Base-by-base conservation (phyloP, 305 asterid species). In the Fraxinus angustifolia region DNA sequence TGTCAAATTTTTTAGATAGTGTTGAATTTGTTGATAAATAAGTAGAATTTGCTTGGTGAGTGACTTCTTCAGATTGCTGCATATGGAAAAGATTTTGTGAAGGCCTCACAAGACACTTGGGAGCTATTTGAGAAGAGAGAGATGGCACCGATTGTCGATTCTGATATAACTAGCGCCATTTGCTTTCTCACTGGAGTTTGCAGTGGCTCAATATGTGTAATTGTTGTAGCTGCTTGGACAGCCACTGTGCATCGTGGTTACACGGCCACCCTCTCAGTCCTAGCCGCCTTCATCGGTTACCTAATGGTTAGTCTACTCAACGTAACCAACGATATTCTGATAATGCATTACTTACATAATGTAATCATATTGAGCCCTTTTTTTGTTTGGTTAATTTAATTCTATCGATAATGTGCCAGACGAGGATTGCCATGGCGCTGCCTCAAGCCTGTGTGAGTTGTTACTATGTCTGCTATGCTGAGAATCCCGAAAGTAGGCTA, bases 401-500 rank as follows among this genome's bases (percentile, higher is more conserved):
- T 28, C 28, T 36, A 78, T 65, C 75, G 45, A 5, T 80, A 33
- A 45, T 73, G 10, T 76, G 85, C 77, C 90, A 93, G 99, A 95
- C 98, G 17, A 91, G 98, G 91, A 95, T 95, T 77, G 98, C 98
- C 7, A 95, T 95, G 99, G 98, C 97, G 65, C 36, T 95, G 84
- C 98, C 99, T 38, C 99, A 93, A 4, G 97, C 99, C 8, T 93
- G 99, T 83, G 98, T 95, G 79, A 84, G 97, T 75, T 92, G 96
- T 84, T 95, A 92, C 93, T 95, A 93, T 73, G 99, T 93, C 0
- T 95, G 98, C 89, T 95, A 90, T 23, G 99, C 97, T 0, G 99
- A 95, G 91, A 93, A 92, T 84, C 98, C 99, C 0, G 93, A 90
- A 21, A 91, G 83, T 82, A 86, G 93, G 86, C 60, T 90, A 16